phyloP scores from a whole-genome alignment of 1,284 basidiomycete species.

The Sanghuangporus baumii region DNA sequence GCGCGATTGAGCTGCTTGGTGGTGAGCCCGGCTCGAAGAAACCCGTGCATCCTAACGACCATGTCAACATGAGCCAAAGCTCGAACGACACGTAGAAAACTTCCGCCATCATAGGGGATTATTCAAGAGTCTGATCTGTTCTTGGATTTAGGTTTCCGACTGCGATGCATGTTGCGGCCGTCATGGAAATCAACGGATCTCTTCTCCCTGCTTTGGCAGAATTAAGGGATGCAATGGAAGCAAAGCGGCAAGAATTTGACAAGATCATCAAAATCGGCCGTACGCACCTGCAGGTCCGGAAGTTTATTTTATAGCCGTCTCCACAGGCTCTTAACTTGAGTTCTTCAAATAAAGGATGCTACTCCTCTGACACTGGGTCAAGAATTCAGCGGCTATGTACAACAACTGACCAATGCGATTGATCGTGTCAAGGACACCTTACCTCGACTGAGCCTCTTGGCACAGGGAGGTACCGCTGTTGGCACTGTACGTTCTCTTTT shows the following conservation, averaged over 20 bases:
- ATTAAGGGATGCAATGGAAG: slow-evolving; percentile 79
- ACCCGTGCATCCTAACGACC: slow-evolving; percentile 99
- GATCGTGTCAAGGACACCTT: slow-evolving; percentile 79
- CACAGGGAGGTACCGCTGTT: slow-evolving; percentile 98
- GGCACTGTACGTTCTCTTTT: slow-evolving; percentile 68
- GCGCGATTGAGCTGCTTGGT: slow-evolving; percentile 95
- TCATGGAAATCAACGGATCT: slow-evolving; percentile 77
- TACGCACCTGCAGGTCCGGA: slow-evolving; percentile 79
- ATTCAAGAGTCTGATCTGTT: not conserved
- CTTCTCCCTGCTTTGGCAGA: slow-evolving; percentile 86
- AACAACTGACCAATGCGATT: slow-evolving; percentile 91
- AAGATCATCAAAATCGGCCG: slow-evolving; percentile 98
- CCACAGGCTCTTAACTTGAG: not conserved
- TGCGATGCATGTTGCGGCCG: slow-evolving; percentile 97
- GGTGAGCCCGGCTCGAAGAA: slow-evolving; percentile 95
- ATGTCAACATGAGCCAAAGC: slow-evolving; percentile 99
- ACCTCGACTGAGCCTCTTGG: slow-evolving; percentile 85
- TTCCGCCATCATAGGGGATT: not conserved
- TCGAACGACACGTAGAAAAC: slow-evolving; percentile 91
- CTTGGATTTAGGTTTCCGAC: slow-evolving; percentile 80
- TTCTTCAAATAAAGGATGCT: slow-evolving; percentile 62
- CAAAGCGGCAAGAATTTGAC: slow-evolving; percentile 78
- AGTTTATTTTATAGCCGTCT: not conserved
- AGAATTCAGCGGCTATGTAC: slow-evolving; percentile 98
- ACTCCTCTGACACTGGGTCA: slow-evolving; percentile 97